Percentiles rank a stretch among this genome's conserved stretches.
These are phyloP conservation scores for Colletotrichum eleusines DNA, from an alignment of 2,329 filamentous ascomycete genomes.

Conservation along the genomic window DNA sequence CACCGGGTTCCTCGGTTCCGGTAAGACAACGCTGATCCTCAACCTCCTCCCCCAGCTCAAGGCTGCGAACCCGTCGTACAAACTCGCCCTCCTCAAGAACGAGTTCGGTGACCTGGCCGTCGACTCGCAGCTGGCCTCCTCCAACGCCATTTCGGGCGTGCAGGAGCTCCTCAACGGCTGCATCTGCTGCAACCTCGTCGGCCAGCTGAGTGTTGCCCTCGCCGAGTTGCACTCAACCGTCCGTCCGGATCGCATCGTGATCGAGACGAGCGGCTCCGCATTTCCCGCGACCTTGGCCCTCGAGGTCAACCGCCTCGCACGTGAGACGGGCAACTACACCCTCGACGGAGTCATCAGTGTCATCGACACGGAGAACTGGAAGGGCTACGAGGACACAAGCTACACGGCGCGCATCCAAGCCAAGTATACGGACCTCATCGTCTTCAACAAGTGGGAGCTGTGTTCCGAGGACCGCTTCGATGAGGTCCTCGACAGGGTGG, in stretches of 20 bases:
- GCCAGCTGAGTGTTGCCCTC: constrained; percentile 86
- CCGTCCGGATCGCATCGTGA: constrained; percentile 84
- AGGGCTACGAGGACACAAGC: constrained; percentile 90
- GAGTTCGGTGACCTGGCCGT: constrained; percentile 96
- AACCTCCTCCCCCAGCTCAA: constrained; percentile 92
- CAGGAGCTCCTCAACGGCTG: constrained; percentile 95
- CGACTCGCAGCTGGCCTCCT: constrained; percentile 90
- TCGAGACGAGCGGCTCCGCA: constrained; percentile 92
- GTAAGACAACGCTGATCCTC: constrained; percentile 95
- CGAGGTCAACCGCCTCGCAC: constrained; percentile 84
- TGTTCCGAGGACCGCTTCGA: constrained; percentile 81
- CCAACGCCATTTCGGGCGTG: constrained; percentile 86
- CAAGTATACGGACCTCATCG: constrained; percentile 87
- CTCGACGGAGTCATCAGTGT: constrained; percentile 92
- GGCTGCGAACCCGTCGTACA: constrained; percentile 79
- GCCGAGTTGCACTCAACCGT: constrained; percentile 72
- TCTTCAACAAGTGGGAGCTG: constrained; percentile 93
- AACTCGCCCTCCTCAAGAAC: constrained; percentile 95
- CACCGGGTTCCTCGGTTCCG: constrained; percentile 95
- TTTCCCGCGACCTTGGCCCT: constrained; percentile 91
- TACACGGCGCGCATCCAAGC: constrained; percentile 92
- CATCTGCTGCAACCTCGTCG: constrained; percentile 98
- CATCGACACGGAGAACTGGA: constrained; percentile 95
- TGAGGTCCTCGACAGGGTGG: constrained; percentile 80
- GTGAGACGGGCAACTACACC: constrained; percentile 77